phyloP scores from a whole-genome alignment of 2,329 filamentous ascomycete genomes.

The Ascochyta clinopodiicola region DNA sequence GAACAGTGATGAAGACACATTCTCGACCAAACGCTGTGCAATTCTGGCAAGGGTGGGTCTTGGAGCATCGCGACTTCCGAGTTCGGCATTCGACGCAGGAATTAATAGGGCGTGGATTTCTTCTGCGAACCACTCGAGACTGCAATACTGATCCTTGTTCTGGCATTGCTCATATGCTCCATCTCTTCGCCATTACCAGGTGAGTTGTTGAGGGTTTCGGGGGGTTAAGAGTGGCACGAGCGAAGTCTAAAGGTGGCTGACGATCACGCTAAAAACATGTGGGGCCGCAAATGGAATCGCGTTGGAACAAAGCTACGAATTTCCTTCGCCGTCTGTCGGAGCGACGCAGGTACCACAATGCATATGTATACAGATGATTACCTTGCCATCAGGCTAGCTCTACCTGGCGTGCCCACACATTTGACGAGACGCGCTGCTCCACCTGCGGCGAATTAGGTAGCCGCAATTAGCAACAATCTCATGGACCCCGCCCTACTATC shows the following conservation, averaged over 20 bases:
- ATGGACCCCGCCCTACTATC: not conserved
- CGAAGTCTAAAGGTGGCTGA: constrained; percentile 12
- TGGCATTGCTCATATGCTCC: constrained; percentile 43
- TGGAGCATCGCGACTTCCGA: constrained; percentile 48
- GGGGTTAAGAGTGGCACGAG: constrained; percentile 6
- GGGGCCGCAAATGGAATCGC: constrained; percentile 15
- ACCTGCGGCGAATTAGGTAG: constrained; percentile 12
- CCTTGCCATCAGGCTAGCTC: constrained; percentile 10
- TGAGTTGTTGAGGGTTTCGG: constrained; percentile 21
- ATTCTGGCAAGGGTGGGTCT: constrained; percentile 49
- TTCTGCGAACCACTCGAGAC: constrained; percentile 47
- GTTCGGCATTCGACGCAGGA: constrained; percentile 49
- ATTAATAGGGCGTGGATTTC: constrained; percentile 50
- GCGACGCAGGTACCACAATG: constrained; percentile 32
- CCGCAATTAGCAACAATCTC: constrained; percentile 8
- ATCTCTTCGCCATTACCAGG: constrained; percentile 42
- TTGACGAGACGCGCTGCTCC: constrained; percentile 6
- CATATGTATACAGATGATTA: constrained; percentile 18
- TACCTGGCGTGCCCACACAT: not conserved
- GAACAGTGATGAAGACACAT: constrained; percentile 49
- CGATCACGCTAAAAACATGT: constrained; percentile 16
- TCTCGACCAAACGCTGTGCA: constrained; percentile 49
- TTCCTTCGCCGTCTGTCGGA: constrained; percentile 26
- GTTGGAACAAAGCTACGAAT: constrained; percentile 9
- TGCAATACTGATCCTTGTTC: constrained; percentile 47